Evolutionary conservation across 2,329 filamentous ascomycete species (phyloP).

Genomic region (Teratosphaeria pseudoeucalypti): DNA sequence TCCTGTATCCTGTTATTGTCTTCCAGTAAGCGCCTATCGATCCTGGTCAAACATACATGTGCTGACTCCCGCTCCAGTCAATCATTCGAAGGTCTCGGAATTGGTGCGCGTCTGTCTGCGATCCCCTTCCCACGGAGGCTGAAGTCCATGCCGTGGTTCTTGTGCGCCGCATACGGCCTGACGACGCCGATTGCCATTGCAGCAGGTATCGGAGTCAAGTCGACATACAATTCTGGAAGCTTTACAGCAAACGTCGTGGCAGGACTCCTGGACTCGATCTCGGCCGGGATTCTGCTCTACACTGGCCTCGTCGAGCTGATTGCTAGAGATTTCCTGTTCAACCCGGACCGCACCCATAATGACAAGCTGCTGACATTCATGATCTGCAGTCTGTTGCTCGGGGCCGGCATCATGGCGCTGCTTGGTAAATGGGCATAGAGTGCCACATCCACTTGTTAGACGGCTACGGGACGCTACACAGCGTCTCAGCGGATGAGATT

Average conservation of each 20-base stretch:
- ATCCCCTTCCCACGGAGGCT: slow-evolving; percentile 65
- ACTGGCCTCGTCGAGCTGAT: slow-evolving; percentile 59
- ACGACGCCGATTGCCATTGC: slow-evolving; percentile 80
- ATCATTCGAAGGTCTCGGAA: slow-evolving; percentile 82
- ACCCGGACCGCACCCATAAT: slow-evolving; percentile 78
- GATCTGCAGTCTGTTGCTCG: slow-evolving; percentile 75
- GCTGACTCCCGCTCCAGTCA: slow-evolving; percentile 59
- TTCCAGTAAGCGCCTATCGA: neutral
- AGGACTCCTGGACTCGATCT: slow-evolving; percentile 81
- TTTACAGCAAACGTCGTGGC: slow-evolving; percentile 63
- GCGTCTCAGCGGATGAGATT: neutral
- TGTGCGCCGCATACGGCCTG: slow-evolving; percentile 61
- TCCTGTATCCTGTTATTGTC: slow-evolving; percentile 46
- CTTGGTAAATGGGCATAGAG: slow-evolving; percentile 56
- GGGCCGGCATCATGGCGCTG: slow-evolving; percentile 65
- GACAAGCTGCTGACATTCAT: slow-evolving; percentile 84
- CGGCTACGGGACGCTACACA: neutral
- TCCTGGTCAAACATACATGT: neutral
- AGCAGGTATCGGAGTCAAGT: slow-evolving; percentile 65
- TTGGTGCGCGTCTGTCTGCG: slow-evolving; percentile 71
- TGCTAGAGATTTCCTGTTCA: slow-evolving; percentile 41
- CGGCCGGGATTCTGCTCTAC: slow-evolving; percentile 82
- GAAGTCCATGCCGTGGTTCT: slow-evolving; percentile 62
- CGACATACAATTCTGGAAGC: slow-evolving; percentile 51
- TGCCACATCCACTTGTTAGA: neutral